These are phyloP conservation scores for Aspergillus terreus DNA, from an alignment of 2,329 filamentous ascomycete species.

Conservation along the genomic window DNA sequence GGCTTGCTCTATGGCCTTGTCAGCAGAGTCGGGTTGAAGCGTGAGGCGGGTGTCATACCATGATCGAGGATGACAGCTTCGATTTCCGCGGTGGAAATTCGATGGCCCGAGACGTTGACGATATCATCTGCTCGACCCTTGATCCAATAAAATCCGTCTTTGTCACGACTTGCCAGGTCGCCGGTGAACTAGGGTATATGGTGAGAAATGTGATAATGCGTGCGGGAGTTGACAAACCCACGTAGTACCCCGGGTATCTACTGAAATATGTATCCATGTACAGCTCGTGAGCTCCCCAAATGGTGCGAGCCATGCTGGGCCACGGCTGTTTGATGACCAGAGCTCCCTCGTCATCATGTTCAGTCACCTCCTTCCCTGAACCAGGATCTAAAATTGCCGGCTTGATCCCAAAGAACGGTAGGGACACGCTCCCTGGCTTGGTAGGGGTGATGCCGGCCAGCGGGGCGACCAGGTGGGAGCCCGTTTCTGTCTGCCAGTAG, in stretches of 20 bases:
- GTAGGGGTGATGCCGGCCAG: constrained; percentile 86
- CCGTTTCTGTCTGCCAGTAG: constrained; percentile 98
- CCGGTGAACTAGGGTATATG: constrained; percentile 33
- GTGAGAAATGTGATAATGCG: no score
- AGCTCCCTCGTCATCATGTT: neutral
- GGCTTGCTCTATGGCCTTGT: constrained; percentile 39
- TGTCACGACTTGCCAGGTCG: constrained; percentile 85
- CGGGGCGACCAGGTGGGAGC: constrained; percentile 86
- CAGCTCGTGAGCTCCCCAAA: constrained; percentile 90
- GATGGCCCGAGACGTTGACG: constrained; percentile 90
- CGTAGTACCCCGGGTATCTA: constrained; percentile 89
- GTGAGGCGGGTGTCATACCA: constrained; percentile 24
- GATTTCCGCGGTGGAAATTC: constrained; percentile 90
- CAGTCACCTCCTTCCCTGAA: constrained; percentile 54
- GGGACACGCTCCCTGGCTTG: constrained; percentile 85
- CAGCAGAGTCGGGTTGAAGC: no score
- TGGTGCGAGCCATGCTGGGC: constrained; percentile 93
- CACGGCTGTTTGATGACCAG: constrained; percentile 83
- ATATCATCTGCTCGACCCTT: constrained; percentile 93
- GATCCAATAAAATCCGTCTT: constrained; percentile 98
- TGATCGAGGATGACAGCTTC: constrained; percentile 94
- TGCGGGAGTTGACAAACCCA: constrained; percentile 45
- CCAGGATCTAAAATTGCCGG: constrained; percentile 91
- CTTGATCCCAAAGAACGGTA: constrained; percentile 95
- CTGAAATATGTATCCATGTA: constrained; percentile 96